These are phyloP conservation scores for Ogataea neopini DNA, from an alignment of 805 yeast genomes.

Conservation along the genomic window DNA sequence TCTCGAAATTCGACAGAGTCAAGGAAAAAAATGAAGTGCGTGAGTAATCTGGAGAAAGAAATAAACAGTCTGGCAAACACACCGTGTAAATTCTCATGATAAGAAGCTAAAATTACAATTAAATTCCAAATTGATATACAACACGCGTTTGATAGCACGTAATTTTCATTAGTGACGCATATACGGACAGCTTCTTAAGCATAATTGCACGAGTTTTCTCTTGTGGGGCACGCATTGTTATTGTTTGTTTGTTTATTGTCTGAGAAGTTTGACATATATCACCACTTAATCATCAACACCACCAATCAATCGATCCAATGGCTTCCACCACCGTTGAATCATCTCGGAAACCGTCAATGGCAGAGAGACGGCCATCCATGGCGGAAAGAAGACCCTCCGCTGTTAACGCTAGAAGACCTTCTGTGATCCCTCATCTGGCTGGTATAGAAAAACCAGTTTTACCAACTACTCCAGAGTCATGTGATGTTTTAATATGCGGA, in stretches of 20 bases:
- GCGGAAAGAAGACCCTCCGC: conserved; percentile 39
- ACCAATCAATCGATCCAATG: conserved; percentile 10
- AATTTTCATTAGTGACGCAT: background rate
- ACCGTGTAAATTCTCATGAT: background rate
- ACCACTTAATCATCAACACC: background rate
- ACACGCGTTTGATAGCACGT: background rate
- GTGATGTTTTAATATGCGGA: conserved; percentile 89
- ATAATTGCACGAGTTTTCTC: background rate
- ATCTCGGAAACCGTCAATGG: conserved; percentile 60
- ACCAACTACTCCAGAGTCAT: conserved; percentile 64
- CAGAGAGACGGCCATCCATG: conserved; percentile 63
- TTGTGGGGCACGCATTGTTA: conserved; percentile 7
- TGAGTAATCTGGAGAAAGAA: conserved; percentile 12
- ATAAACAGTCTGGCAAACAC: conserved; percentile 8
- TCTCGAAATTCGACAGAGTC: conserved; percentile 9
- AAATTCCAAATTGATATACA: background rate
- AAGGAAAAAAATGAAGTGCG: background rate
- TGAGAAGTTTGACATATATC: background rate
- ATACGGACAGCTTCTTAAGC: background rate
- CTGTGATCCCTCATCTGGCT: conserved; percentile 66
- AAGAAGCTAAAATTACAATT: background rate
- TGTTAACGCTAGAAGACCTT: conserved; percentile 33
- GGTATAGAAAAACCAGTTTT: conserved; percentile 74
- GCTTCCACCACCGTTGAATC: conserved; percentile 24
- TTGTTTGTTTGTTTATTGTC: conserved; percentile 1